Evolutionary conservation across 2,329 filamentous ascomycete species (phyloP).

Genomic region (Metarhizium rileyi): DNA sequence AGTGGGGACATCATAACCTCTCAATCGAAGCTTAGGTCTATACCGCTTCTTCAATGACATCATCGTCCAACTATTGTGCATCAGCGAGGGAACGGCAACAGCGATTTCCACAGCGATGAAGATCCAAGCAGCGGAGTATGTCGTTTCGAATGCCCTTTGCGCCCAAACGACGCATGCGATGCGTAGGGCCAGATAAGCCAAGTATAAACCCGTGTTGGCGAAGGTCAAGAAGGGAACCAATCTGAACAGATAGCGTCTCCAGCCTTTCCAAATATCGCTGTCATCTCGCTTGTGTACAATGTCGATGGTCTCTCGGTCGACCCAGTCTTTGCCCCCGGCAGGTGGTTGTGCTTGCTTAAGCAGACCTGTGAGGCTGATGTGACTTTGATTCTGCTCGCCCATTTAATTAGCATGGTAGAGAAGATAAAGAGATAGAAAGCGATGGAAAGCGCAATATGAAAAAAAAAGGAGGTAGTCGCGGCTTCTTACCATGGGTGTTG

Average conservation of each 20-base stretch:
- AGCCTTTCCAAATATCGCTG: conserved; percentile 34
- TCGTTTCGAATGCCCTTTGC: conserved; percentile 28
- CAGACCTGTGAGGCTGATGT: conserved; percentile 30
- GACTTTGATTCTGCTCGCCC: conserved; percentile 28
- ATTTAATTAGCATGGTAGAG: conserved; percentile 6
- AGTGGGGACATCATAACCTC: conserved; percentile 37
- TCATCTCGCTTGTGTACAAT: conserved; percentile 33
- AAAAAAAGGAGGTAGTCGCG: background rate
- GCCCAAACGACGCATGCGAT: conserved; percentile 43
- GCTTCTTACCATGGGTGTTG: conserved; percentile 11
- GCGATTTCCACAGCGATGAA: conserved; percentile 46
- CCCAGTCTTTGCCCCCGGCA: conserved; percentile 24
- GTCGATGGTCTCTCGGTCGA: conserved; percentile 23
- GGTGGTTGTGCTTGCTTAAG: conserved; percentile 22
- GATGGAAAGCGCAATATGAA: background rate
- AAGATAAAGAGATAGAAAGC: background rate
- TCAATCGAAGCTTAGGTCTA: conserved; percentile 43
- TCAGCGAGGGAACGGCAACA: conserved; percentile 42
- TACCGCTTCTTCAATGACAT: conserved; percentile 44
- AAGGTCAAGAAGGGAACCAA: conserved; percentile 29
- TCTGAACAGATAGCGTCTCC: conserved; percentile 29
- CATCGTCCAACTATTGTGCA: conserved; percentile 50
- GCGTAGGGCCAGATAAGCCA: conserved; percentile 39
- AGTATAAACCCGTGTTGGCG: conserved; percentile 31
- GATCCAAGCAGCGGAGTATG: conserved; percentile 43